Conservation (phyloP, 352 stramenopile species). For the Salisapilia sapeloensis region DNA sequence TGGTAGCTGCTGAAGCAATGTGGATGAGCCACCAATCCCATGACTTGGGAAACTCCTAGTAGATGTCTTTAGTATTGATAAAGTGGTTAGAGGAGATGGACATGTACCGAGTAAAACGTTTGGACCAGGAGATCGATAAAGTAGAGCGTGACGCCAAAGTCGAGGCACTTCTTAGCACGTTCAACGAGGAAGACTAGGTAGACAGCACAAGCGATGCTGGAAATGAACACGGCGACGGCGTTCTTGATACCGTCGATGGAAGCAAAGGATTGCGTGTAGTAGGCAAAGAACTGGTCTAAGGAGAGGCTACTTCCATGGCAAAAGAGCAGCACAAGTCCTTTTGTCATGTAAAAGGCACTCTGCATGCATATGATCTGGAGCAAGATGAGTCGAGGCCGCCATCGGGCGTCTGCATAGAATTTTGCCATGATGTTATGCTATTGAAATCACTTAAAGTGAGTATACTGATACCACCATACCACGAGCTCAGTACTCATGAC, state of each 20-base stretch:
- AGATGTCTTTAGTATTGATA: neutral
- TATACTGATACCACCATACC: too few species aligned
- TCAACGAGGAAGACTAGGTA: constrained; percentile 72
- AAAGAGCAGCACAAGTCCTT: constrained; percentile 51
- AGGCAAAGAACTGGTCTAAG: constrained; percentile 77
- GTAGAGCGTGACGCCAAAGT: constrained; percentile 83
- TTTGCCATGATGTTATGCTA: constrained; percentile 65
- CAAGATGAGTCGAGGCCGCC: constrained; percentile 77
- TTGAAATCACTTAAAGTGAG: too few species aligned
- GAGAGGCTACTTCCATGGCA: constrained; percentile 53
- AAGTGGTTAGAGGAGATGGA: too few species aligned
- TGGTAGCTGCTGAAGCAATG: constrained; percentile 37
- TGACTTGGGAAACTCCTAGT: constrained; percentile 61
- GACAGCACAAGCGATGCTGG: constrained; percentile 42
- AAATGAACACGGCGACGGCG: constrained; percentile 44
- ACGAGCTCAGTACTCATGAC: too few species aligned
- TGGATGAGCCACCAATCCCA: constrained; percentile 83
- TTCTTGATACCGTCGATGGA: constrained; percentile 71
- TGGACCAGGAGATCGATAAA: constrained; percentile 72
- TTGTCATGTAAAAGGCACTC: constrained; percentile 66
- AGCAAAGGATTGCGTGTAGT: constrained; percentile 53
- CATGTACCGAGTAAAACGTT: constrained; percentile 63
- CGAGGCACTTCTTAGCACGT: constrained; percentile 81
- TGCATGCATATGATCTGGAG: constrained; percentile 81
- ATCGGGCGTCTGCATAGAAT: constrained; percentile 66